Conservation (phyloP, 2,329 filamentous ascomycete species). For the Ophiostoma triangulosporum region DNA sequence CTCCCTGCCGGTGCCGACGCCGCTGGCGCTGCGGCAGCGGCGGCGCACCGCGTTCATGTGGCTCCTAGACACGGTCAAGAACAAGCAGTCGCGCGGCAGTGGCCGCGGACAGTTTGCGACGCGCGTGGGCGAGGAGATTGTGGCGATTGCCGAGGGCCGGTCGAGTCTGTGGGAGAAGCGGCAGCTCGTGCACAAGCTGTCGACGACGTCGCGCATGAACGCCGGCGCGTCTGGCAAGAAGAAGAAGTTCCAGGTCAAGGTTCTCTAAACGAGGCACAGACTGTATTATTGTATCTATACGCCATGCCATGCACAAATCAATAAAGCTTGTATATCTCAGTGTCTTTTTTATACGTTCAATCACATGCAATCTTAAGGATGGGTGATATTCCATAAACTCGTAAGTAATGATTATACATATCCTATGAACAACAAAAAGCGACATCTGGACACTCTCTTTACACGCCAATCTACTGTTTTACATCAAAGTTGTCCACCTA, state of each 20-base stretch:
- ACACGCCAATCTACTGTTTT: neutral
- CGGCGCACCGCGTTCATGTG: conserved; percentile 69
- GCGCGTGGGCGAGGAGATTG: conserved; percentile 71
- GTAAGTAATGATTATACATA: neutral
- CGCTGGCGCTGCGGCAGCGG: conserved; percentile 60
- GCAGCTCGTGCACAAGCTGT: conserved; percentile 64
- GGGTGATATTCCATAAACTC: too few species aligned
- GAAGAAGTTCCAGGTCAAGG: neutral
- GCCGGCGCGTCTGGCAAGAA: neutral
- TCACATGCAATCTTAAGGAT: too few species aligned
- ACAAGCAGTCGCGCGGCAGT: conserved; percentile 59
- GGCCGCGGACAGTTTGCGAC: conserved; percentile 61
- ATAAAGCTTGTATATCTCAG: too few species aligned
- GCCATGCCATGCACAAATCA: too few species aligned
- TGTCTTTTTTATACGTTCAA: too few species aligned
- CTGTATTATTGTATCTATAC: neutral
- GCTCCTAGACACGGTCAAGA: conserved; percentile 76
- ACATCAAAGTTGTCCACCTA: conserved; percentile 27
- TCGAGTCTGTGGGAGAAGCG: conserved; percentile 78
- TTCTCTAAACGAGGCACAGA: neutral
- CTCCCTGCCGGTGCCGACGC: conserved; percentile 68
- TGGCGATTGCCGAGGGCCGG: conserved; percentile 75
- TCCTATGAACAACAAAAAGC: neutral
- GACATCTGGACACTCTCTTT: neutral
- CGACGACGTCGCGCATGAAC: conserved; percentile 67